Evolutionary conservation across 2,329 filamentous ascomycete genomes (phyloP), one percentile per base, ranked within the genome.

Genomic region (Ramularia endophylla): DNA sequence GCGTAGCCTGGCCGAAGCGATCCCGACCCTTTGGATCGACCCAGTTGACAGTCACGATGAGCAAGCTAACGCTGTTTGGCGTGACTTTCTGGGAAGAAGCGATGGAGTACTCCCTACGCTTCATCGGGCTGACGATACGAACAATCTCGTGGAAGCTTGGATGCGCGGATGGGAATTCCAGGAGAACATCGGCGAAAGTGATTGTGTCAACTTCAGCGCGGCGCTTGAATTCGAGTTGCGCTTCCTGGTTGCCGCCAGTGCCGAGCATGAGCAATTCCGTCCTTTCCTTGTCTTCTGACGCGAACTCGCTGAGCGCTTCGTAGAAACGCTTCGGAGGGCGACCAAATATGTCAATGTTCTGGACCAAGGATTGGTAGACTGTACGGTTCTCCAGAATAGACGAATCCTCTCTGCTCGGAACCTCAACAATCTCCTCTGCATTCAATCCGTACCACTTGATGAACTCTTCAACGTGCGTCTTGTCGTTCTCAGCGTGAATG

Each of bases 71-170:
- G n/a, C 79, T 81, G 60, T 73, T 89, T 15, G 92, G 89, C 1
- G 87, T 89, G 29, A 97, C 90, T 57, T 90, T 87, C 69, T 98
- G 92, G 41, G 88, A 92, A 3, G 92, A 97, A 15, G 92, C 92
- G 54, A 98, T 97, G n/a, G 87, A 95, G 76, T 98, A 98, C 69
- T 98, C 92, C 58, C 92, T 80, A 47, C 92, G 86, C 77, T 98
- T 98, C 72, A 95, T 81, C 9, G 92, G 90, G 51, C 75, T 78
- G 51, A 98, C 85, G 47, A 98, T 87, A 58, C 82, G 83, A 50
- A 85, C 78, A 43, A 98, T 83, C 55, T 97, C 88, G 60, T 88
- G 79, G 79, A 97, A 92, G 45, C 73, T 73, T 5, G 90, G 92
- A 56, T 83, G 89, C 1, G 92, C 92, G 36, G 90, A 95, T 45